These are phyloP conservation scores for Tricholoma matsutake DNA, from an alignment of 768 basidiomycete genomes.

Conservation along the genomic window DNA sequence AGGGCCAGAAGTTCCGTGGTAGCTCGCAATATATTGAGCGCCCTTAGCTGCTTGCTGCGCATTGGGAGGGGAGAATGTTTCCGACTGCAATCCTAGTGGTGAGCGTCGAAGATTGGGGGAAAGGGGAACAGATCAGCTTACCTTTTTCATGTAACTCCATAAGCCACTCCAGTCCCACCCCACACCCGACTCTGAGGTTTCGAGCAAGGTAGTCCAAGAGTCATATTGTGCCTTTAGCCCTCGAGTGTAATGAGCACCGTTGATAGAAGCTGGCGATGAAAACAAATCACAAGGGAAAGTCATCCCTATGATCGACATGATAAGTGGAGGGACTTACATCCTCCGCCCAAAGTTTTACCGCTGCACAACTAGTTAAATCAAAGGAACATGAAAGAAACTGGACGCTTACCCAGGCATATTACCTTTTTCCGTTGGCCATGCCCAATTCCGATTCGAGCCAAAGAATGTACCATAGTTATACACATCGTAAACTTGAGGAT, in stretches of 20 bases:
- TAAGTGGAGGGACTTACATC: conserved; percentile 26
- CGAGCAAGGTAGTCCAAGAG: conserved; percentile 36
- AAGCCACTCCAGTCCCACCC: conserved; percentile 48
- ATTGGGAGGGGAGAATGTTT: conserved; percentile 47
- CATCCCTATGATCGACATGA: not conserved
- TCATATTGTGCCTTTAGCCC: conserved; percentile 45
- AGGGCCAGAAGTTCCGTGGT: conserved; percentile 52
- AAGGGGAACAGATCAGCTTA: conserved; percentile 10
- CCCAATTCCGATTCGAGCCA: conserved; percentile 42
- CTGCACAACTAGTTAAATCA: conserved; percentile 19
- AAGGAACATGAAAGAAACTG: not conserved
- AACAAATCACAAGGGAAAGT: no score
- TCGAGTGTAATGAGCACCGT: conserved; percentile 45
- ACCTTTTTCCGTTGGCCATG: conserved; percentile 42
- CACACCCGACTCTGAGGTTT: conserved; percentile 36
- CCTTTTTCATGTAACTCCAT: conserved; percentile 48
- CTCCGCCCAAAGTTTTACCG: conserved; percentile 46
- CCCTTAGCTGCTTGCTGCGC: conserved; percentile 42
- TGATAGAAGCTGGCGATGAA: conserved; percentile 37
- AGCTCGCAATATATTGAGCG: conserved; percentile 42
- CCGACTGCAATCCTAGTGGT: conserved; percentile 30
- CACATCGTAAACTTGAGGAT: conserved; percentile 44
- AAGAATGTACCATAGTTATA: conserved; percentile 42
- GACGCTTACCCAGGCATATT: conserved; percentile 36
- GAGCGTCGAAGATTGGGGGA: not conserved